Conservation (phyloP, 441 rosid genomes). For the Omphalea diandra region DNA sequence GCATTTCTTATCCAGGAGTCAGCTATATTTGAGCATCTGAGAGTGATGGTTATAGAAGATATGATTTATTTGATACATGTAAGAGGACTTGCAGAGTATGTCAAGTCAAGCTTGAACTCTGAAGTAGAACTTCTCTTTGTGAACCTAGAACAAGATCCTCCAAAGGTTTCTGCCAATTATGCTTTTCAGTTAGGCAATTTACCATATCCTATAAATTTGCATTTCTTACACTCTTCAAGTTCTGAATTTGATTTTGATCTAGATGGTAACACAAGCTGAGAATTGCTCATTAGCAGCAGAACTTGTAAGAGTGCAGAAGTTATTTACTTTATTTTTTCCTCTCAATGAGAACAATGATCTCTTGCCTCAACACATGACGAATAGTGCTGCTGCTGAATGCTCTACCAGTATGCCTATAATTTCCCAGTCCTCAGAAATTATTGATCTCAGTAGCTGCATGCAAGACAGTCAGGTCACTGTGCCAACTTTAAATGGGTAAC, state of each 20-base stretch:
- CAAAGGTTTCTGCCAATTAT: conserved; percentile 48
- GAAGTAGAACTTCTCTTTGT: conserved; percentile 55
- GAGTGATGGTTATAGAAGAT: conserved; percentile 79
- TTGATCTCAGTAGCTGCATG: conserved; percentile 82
- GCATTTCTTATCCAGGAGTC: conserved; percentile 42
- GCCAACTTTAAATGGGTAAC: conserved; percentile 91
- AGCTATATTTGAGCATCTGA: conserved; percentile 50
- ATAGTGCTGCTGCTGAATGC: conserved; percentile 22
- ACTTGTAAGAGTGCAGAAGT: conserved; percentile 55
- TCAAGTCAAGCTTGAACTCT: conserved; percentile 52
- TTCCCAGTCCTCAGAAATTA: conserved; percentile 44
- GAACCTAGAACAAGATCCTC: conserved; percentile 87
- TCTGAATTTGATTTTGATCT: conserved; percentile 25
- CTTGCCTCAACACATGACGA: conserved; percentile 24
- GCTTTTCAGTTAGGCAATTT: conserved; percentile 1
- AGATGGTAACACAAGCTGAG: conserved; percentile 65
- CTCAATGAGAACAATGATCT: conserved; percentile 31
- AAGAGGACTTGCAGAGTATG: conserved; percentile 53
- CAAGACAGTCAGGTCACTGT: conserved; percentile 66
- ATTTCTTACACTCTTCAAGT: conserved; percentile 10
- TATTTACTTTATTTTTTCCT: conserved; percentile 58
- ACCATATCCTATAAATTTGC: neutral
- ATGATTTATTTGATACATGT: conserved; percentile 82
- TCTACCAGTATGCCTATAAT: conserved; percentile 28
- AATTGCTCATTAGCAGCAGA: conserved; percentile 45